Evolutionary conservation across 2,329 filamentous ascomycete genomes (phyloP).

Genomic region (Trichoderma oligosporum): DNA sequence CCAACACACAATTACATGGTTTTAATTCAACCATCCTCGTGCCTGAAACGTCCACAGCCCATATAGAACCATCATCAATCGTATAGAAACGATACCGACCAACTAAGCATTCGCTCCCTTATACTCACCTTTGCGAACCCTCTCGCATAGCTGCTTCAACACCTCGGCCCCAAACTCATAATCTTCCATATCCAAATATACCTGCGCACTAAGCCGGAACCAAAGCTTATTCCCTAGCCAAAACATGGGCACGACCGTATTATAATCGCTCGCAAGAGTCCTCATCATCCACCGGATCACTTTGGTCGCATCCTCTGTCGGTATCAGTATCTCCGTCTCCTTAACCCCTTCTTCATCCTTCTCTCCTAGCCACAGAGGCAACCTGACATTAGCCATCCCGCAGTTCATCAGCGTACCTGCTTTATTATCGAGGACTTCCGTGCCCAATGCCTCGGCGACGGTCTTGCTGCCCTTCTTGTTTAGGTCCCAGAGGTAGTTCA

Average conservation of each 20-base stretch:
- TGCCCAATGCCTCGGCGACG: slow-evolving; percentile 62
- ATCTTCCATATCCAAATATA: slow-evolving; percentile 77
- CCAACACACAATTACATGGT: too few species aligned
- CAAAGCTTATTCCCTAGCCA: slow-evolving; percentile 61
- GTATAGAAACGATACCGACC: too few species aligned
- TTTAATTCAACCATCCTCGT: too few species aligned
- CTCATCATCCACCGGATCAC: slow-evolving; percentile 57
- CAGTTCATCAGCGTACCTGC: slow-evolving; percentile 61
- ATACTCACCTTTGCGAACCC: slow-evolving; percentile 39
- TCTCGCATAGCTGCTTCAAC: slow-evolving; percentile 48
- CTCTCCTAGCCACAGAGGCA: slow-evolving; percentile 55
- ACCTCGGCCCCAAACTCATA: slow-evolving; percentile 65
- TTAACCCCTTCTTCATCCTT: slow-evolving; percentile 26
- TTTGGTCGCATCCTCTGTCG: slow-evolving; percentile 31
- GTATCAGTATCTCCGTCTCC: slow-evolving; percentile 30
- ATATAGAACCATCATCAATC: neutral
- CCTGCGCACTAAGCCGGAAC: slow-evolving; percentile 72
- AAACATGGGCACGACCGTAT: slow-evolving; percentile 68
- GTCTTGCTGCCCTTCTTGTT: slow-evolving; percentile 60
- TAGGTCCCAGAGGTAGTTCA: slow-evolving; percentile 58
- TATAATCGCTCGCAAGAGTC: slow-evolving; percentile 54
- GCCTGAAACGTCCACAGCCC: too few species aligned
- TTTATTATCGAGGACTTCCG: slow-evolving; percentile 66
- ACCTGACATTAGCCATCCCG: slow-evolving; percentile 66
- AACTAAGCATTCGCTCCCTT: neutral